phyloP scores from a whole-genome alignment of 257 asterid species.

The Plectranthus barbatus region DNA sequence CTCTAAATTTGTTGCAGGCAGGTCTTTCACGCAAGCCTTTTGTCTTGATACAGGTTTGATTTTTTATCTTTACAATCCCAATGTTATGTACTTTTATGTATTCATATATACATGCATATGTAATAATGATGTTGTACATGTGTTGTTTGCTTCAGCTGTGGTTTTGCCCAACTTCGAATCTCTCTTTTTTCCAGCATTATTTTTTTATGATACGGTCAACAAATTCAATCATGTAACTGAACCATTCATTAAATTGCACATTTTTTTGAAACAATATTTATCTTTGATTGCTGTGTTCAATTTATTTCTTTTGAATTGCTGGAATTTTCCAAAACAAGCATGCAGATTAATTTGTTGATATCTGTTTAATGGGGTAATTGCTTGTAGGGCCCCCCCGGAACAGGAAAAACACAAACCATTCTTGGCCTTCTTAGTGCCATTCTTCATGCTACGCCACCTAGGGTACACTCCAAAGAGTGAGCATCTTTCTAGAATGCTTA shows the following conservation, averaged over 20 bases:
- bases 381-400: constrained; percentile 97
- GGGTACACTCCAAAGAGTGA: constrained; percentile 70
- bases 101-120: background rate
- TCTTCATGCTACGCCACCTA: constrained; percentile 95
- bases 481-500: constrained; percentile 8
- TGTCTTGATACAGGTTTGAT: constrained; percentile 85
- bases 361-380: constrained; percentile 25
- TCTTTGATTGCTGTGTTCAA: background rate
- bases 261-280: background rate
- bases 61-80: constrained; percentile 13
- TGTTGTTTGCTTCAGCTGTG: background rate
- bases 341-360: constrained; percentile 1
- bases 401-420: constrained; percentile 97
- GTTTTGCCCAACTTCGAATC: background rate
- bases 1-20: constrained; percentile 54
- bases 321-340: constrained; percentile 1
- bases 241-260: background rate
- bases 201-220: background rate
- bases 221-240: background rate
- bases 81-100: background rate
- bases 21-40: constrained; percentile 84
- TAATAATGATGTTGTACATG: background rate
- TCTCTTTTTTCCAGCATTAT: background rate
- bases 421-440: constrained; percentile 94
- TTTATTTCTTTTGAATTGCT: no score